Conservation (phyloP, 179 eudicot genomes). For the Vitellaria paradoxa region DNA sequence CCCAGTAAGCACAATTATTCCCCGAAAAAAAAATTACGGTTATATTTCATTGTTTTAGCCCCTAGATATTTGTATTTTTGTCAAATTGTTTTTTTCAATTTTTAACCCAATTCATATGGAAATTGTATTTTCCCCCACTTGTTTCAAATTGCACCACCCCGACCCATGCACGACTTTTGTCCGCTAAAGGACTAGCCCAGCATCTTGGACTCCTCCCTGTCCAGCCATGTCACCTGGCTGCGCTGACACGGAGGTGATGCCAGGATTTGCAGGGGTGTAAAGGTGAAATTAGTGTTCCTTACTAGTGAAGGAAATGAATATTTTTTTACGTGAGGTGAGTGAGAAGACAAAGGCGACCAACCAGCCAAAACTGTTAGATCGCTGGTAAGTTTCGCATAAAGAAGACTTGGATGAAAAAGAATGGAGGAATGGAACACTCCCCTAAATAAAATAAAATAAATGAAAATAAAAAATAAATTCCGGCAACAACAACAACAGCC, state of each 20-base stretch:
- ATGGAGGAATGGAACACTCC: constrained; percentile 40
- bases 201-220: constrained; percentile 22
- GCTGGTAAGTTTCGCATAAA: constrained; percentile 33
- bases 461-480: too few species aligned
- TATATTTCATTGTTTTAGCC: too few species aligned
- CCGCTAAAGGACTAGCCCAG: constrained; percentile 30
- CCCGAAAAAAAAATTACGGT: too few species aligned
- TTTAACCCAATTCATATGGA: too few species aligned
- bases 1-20: too few species aligned
- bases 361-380: constrained; percentile 31
- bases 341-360: constrained; percentile 28
- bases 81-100: too few species aligned
- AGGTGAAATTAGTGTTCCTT: constrained; percentile 39
- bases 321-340: constrained; percentile 18
- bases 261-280: constrained; percentile 9
- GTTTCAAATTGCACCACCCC: too few species aligned
- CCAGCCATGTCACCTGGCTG: constrained; percentile 39
- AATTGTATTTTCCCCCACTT: too few species aligned
- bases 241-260: too few species aligned
- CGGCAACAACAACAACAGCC: constrained; percentile 27
- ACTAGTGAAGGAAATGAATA: constrained; percentile 42
- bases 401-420: constrained; percentile 37
- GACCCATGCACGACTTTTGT: constrained; percentile 38
- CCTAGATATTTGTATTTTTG: too few species aligned
- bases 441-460: constrained; percentile 28